Conservation (phyloP, 208 protist genomes). For the Trypanosoma platydactyli region DNA sequence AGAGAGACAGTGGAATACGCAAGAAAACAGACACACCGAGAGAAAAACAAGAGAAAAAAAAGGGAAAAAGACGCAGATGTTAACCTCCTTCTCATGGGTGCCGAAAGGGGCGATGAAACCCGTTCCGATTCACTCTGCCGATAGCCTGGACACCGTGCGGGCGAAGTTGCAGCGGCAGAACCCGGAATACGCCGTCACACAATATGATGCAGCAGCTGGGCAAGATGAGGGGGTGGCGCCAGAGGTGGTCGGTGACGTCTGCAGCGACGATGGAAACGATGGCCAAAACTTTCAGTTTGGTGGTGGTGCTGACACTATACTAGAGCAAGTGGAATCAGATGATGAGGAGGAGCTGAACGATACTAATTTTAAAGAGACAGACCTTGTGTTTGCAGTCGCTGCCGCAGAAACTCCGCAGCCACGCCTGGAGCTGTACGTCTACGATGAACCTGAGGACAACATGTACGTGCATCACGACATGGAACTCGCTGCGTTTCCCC, state of each 20-base stretch:
- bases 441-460: slow-evolving; percentile 95
- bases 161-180: slow-evolving; percentile 70
- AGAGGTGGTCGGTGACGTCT: slow-evolving; percentile 34
- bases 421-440: slow-evolving; percentile 94
- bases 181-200: slow-evolving; percentile 42
- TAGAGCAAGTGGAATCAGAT: slow-evolving; percentile 83
- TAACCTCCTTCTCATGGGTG: slow-evolving; percentile 84
- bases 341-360: slow-evolving; percentile 92
- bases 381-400: slow-evolving; percentile 74
- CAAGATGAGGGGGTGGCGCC: slow-evolving; percentile 6
- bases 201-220: slow-evolving; percentile 42
- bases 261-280: slow-evolving; percentile 35
- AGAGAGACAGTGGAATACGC: neutral
- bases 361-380: slow-evolving; percentile 90
- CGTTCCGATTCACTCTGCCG: slow-evolving; percentile 77
- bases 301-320: slow-evolving; percentile 60
- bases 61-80: slow-evolving; percentile 37
- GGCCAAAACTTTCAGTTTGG: slow-evolving; percentile 56
- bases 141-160: slow-evolving; percentile 63
- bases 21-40: slow-evolving; percentile 17
- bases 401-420: slow-evolving; percentile 69
- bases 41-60: slow-evolving; percentile 1
- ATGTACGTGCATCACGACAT: slow-evolving; percentile 98
- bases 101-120: slow-evolving; percentile 85
- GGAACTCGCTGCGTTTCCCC: slow-evolving; percentile 91